Evolutionary conservation across 2,329 filamentous ascomycete species (phyloP).

Genomic region (Talaromyces sp.): DNA sequence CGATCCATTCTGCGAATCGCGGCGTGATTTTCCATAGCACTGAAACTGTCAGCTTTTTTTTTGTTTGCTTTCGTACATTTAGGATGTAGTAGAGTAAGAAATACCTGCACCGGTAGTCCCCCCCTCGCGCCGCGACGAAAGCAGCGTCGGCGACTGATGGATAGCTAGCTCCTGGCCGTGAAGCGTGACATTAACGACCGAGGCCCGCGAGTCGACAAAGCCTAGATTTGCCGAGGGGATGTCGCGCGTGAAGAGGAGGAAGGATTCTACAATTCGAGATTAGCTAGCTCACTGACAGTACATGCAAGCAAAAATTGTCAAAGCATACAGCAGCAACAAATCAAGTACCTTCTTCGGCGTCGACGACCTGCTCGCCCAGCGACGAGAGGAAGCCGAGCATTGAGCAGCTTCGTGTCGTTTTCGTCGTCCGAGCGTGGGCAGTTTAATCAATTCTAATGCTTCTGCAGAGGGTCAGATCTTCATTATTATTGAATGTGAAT

Average conservation of each 20-base stretch:
- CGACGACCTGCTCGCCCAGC: slow-evolving; percentile 47
- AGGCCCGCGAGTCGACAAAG: slow-evolving; percentile 69
- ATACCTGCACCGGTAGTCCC: slow-evolving; percentile 68
- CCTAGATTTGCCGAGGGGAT: slow-evolving; percentile 74
- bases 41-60: slow-evolving; percentile 22
- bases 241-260: slow-evolving; percentile 72
- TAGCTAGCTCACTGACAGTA: background rate
- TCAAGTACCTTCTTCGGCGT: slow-evolving; percentile 47
- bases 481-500: too few species aligned
- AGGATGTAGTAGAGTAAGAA: slow-evolving; percentile 5
- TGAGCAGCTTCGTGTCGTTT: background rate
- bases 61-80: background rate
- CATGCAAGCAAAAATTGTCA: background rate
- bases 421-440: too few species aligned
- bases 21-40: slow-evolving; percentile 92
- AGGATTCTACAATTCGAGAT: slow-evolving; percentile 60
- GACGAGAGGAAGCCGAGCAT: slow-evolving; percentile 31
- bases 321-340: background rate
- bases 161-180: slow-evolving; percentile 66
- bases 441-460: too few species aligned
- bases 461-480: too few species aligned
- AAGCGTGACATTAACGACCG: slow-evolving; percentile 61
- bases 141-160: slow-evolving; percentile 74
- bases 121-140: slow-evolving; percentile 67
- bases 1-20: slow-evolving; percentile 73